These are phyloP conservation scores for Mycena albidolilacea DNA, from an alignment of 768 basidiomycete genomes.

Conservation along the genomic window DNA sequence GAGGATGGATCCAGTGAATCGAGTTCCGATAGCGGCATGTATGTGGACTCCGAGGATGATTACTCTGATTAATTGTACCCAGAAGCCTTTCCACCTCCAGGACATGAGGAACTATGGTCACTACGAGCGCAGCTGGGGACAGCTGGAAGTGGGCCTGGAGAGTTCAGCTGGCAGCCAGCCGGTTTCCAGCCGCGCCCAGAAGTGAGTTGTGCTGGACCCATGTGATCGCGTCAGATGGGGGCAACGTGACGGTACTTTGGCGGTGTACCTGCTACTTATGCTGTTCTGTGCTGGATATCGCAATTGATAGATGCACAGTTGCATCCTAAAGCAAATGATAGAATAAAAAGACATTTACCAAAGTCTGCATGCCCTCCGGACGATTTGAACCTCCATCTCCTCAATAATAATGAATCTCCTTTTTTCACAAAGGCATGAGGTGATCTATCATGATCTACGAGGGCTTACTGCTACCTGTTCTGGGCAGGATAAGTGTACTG, in stretches of 20 bases:
- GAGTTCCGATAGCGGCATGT: not conserved
- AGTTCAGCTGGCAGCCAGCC: not conserved
- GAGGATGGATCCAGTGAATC: not conserved
- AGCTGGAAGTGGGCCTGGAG: not conserved
- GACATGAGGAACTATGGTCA: no score
- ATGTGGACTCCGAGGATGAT: not conserved
- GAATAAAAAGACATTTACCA: no score
- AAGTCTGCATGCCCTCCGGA: no score
- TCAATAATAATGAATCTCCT: no score
- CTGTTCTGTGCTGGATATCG: no score
- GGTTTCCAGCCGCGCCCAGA: not conserved
- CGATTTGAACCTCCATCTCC: no score
- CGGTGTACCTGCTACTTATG: not conserved
- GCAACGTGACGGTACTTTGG: not conserved
- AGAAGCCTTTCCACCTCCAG: not conserved
- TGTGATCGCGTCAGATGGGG: not conserved
- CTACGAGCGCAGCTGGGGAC: not conserved
- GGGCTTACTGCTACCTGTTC: no score
- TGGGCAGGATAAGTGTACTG: no score
- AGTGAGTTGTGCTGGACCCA: not conserved
- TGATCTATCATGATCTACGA: no score
- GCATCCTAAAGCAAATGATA: no score
- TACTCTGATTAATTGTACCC: not conserved
- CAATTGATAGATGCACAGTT: no score
- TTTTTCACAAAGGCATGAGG: no score